Conservation (phyloP, 257 asterid genomes). For the Pogostemon cablin region DNA sequence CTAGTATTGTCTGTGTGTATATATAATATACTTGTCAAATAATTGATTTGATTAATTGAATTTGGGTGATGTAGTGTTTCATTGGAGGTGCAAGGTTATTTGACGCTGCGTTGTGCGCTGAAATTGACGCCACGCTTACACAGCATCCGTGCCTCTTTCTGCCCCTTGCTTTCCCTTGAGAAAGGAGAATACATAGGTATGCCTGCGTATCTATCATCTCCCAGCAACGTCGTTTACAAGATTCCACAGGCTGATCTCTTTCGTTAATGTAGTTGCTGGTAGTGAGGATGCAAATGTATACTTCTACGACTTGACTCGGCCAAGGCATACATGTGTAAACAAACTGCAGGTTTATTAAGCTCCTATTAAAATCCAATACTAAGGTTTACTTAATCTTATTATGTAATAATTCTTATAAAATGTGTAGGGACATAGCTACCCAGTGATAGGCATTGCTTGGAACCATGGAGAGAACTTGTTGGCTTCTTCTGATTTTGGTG, state of each 20-base stretch:
- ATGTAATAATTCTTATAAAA: not conserved
- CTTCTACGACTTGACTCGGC: slow-evolving; percentile 92
- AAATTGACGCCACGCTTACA: slow-evolving; percentile 81
- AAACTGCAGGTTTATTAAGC: slow-evolving; percentile 73
- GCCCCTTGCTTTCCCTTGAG: slow-evolving; percentile 98
- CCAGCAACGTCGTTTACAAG: not conserved
- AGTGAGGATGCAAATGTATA: slow-evolving; percentile 95
- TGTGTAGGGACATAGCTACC: slow-evolving; percentile 89
- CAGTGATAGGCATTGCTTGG: slow-evolving; percentile 96
- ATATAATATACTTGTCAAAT: not conserved
- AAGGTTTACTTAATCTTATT: not conserved
- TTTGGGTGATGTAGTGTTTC: slow-evolving; percentile 61
- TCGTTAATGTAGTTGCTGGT: slow-evolving; percentile 76
- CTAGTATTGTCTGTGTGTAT: not conserved
- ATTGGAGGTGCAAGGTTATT: slow-evolving; percentile 83
- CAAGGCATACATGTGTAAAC: slow-evolving; percentile 90
- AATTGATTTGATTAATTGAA: slow-evolving; percentile 20
- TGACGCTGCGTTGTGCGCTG: slow-evolving; percentile 87
- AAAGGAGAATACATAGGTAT: slow-evolving; percentile 96
- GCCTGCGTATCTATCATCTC: slow-evolving; percentile 12
- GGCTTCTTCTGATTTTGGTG: slow-evolving; percentile 99
- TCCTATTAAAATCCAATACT: not conserved
- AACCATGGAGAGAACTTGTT: slow-evolving; percentile 88
- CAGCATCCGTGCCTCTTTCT: slow-evolving; percentile 92
- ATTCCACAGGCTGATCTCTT: slow-evolving; percentile 34